A percentile compares a stretch with the other conserved stretches of the same genome.
phyloP scores from a whole-genome alignment of 1,284 basidiomycete genomes.

The Takashimella tepidaria region DNA sequence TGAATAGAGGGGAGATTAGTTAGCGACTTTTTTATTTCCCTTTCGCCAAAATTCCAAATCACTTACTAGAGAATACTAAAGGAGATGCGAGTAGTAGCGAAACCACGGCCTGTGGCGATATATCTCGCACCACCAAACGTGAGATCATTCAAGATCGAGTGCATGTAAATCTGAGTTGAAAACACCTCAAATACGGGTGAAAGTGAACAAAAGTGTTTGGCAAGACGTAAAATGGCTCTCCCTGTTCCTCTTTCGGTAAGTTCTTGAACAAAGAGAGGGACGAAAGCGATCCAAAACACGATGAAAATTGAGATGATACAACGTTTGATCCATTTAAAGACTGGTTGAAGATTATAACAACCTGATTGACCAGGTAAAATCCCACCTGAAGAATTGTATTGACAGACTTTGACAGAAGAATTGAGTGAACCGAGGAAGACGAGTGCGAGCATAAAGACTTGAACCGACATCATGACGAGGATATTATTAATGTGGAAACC shows the following conservation, averaged over 20 bases:
- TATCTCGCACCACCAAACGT: constrained; percentile 94
- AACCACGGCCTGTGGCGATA: constrained; percentile 98
- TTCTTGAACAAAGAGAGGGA: constrained; percentile 92
- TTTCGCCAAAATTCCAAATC: background rate
- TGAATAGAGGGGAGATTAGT: constrained; percentile 1
- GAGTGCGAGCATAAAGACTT: constrained; percentile 81
- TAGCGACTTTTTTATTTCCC: too few relatives aligned
- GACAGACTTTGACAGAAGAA: constrained; percentile 69
- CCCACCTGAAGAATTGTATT: constrained; percentile 65
- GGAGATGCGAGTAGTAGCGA: constrained; percentile 85
- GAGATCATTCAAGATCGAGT: constrained; percentile 89
- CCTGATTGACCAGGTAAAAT: constrained; percentile 70
- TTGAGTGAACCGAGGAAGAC: constrained; percentile 88
- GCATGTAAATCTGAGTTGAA: constrained; percentile 91
- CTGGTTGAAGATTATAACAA: constrained; percentile 84
- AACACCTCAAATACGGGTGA: constrained; percentile 96
- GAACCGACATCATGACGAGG: constrained; percentile 89
- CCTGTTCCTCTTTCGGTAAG: constrained; percentile 85
- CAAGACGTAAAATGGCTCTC: constrained; percentile 78
- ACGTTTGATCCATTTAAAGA: constrained; percentile 87
- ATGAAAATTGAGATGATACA: constrained; percentile 95
- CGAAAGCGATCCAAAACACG: constrained; percentile 91
- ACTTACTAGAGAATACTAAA: constrained; percentile 76
- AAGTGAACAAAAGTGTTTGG: constrained; percentile 84
- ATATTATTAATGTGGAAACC: constrained; percentile 99